Evolutionary conservation across 306 rosid species (phyloP).

Genomic region (Carpinus fangiana): DNA sequence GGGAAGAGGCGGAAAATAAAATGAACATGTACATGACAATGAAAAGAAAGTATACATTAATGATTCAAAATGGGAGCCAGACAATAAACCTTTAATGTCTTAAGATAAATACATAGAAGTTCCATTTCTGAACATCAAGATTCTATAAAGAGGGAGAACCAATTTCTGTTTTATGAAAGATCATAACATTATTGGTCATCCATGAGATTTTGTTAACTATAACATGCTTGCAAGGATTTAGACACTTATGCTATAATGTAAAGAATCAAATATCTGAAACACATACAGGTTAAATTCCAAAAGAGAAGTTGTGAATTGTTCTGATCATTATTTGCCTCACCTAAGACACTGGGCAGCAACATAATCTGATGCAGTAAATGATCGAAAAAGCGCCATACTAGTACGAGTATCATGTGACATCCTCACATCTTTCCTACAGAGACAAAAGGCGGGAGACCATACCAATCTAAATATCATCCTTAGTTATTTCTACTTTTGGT

Average conservation of each 20-base stretch:
- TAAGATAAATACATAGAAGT: background rate
- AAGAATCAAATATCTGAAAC: background rate
- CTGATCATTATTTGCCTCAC: conserved; percentile 40
- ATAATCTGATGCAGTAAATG: conserved; percentile 84
- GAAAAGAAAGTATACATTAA: background rate
- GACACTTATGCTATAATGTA: background rate
- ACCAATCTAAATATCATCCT: background rate
- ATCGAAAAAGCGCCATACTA: conserved; percentile 70
- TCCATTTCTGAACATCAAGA: background rate
- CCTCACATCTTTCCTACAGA: conserved; percentile 53
- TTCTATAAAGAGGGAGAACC: background rate
- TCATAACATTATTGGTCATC: background rate
- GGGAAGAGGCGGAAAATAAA: background rate
- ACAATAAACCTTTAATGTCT: background rate
- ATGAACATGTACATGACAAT: background rate
- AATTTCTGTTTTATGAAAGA: background rate
- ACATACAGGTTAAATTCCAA: background rate
- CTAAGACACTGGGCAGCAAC: conserved; percentile 84
- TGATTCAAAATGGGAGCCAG: background rate
- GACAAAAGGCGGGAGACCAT: conserved; percentile 19
- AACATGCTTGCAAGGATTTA: background rate
- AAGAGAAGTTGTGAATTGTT: conserved; percentile 13
- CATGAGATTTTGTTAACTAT: background rate
- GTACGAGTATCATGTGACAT: conserved; percentile 79
- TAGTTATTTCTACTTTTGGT: background rate